phyloP scores from a whole-genome alignment of 2,329 filamentous ascomycete genomes.

The Aspergillus terreus region DNA sequence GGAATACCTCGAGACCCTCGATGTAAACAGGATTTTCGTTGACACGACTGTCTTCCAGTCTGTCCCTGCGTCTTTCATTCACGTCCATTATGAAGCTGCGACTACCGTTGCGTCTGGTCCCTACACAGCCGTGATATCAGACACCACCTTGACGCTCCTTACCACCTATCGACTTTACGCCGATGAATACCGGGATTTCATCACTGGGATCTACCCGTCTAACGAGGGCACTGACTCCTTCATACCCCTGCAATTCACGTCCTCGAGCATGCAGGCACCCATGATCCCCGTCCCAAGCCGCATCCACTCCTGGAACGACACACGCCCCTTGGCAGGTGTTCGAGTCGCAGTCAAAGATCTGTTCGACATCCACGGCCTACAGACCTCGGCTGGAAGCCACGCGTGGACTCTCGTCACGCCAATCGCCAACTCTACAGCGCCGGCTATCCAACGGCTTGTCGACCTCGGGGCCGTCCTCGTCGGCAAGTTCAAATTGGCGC shows the following conservation, averaged over 20 bases:
- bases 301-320: conserved; percentile 23
- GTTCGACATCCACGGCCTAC: conserved; percentile 33
- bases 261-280: conserved; percentile 1
- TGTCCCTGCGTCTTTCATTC: neutral
- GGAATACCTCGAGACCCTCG: neutral
- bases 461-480: conserved; percentile 33
- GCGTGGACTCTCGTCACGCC: conserved; percentile 25
- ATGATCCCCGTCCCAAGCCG: conserved; percentile 11
- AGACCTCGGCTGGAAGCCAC: conserved; percentile 30
- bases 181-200: conserved; percentile 10
- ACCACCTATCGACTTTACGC: conserved; percentile 11
- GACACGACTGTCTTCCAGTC: neutral
- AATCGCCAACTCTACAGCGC: conserved; percentile 25
- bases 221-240: conserved; percentile 7
- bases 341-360: conserved; percentile 37
- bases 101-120: conserved; percentile 4
- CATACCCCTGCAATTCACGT: neutral
- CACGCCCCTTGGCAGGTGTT: conserved; percentile 29
- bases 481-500: conserved; percentile 33
- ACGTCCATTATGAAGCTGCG: neutral
- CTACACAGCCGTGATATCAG: conserved; percentile 6
- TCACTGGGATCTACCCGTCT: conserved; percentile 7
- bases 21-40: neutral
- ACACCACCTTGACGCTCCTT: neutral
- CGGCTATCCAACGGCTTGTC: conserved; percentile 30